phyloP scores from a whole-genome alignment of 192 early-diverging fungal species.

The Physocladia obscura region DNA sequence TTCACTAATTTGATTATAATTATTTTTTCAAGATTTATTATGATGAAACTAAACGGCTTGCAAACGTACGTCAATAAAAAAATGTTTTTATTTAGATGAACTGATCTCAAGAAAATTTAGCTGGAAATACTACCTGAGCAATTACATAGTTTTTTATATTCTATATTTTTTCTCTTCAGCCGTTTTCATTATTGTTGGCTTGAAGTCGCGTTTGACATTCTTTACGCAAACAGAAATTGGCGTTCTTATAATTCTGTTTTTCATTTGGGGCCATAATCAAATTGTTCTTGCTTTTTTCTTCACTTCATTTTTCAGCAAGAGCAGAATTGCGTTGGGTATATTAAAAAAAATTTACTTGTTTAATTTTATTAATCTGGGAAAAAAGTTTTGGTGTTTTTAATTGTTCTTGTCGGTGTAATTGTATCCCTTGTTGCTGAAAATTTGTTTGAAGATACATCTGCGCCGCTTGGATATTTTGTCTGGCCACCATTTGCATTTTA shows the following conservation, averaged over 20 bases:
- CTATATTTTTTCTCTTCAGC: constrained; percentile 18
- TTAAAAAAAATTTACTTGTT: too few relatives aligned
- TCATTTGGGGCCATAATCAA: constrained; percentile 69
- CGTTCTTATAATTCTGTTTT: constrained; percentile 60
- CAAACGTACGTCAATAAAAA: constrained; percentile 45
- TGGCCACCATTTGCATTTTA: constrained; percentile 84
- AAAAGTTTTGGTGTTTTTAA: constrained; percentile 61
- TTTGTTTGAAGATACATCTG: constrained; percentile 39
- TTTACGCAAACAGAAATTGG: constrained; percentile 56
- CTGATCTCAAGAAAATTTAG: constrained; percentile 40
- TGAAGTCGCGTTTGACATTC: constrained; percentile 56
- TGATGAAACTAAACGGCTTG: constrained; percentile 75
- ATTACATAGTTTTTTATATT: constrained; percentile 27
- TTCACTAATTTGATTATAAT: too few relatives aligned
- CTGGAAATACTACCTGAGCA: constrained; percentile 49
- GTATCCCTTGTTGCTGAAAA: constrained; percentile 53
- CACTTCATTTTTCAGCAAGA: constrained; percentile 61
- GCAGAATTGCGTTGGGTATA: constrained; percentile 51
- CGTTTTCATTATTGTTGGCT: constrained; percentile 61
- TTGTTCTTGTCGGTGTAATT: constrained; percentile 68
- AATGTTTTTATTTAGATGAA: too few relatives aligned
- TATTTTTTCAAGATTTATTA: constrained; percentile 56
- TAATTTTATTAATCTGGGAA: background rate
- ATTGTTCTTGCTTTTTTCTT: constrained; percentile 70
- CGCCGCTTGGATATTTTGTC: constrained; percentile 55